Evolutionary conservation across 2,329 filamentous ascomycete species (phyloP), one percentile per base, ranked within the genome.

Genomic region (Diaporthe sp.): DNA sequence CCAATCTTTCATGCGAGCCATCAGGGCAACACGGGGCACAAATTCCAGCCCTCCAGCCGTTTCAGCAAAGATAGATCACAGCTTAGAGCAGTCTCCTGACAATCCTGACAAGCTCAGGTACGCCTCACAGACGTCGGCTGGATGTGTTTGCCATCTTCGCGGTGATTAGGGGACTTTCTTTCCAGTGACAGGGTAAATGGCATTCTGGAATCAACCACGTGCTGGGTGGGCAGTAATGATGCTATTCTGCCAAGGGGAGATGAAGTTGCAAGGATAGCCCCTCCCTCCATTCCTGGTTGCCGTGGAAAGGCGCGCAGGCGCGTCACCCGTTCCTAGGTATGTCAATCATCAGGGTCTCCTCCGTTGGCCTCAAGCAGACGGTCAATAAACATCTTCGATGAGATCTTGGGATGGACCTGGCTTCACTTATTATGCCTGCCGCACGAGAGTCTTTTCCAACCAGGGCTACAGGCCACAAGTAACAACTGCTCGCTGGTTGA

Each of bases 231-330:
- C 34, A 42, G 49, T 22, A 34, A 34, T 39, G 37, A 68, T 68
- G 65, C 47, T 12, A 70, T 70, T 55, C 49, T 55, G 34, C 17
- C 10, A 22, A 42, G 65, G 49, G 65, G 34, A 70, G 28, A 70
- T 70, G 65, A 55, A 70, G n/a, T 22, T 70, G 65, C 65, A 70
- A 70, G 65, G 65, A 70, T 70, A 20, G 34, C 65, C 49, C 65
- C 47, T 55, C 34, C 47, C 47, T 42, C 31, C n/a, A 25, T 70
- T 25, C 65, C 34, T 55, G 65, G 65, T 70, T 70, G 65, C 65
- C 15, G 65, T 70, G 65, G 65, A 42, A 53, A 31, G 65, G 47
- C 22, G 63, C 47, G 31, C 63, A 53, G 47, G 13, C 63, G 63
- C 63, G 47, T 68, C 63, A 39, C 31, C 31, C 12, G 8, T 34